Evolutionary conservation across 768 basidiomycete genomes (phyloP).

Genomic region (Cubamyces lactineus): DNA sequence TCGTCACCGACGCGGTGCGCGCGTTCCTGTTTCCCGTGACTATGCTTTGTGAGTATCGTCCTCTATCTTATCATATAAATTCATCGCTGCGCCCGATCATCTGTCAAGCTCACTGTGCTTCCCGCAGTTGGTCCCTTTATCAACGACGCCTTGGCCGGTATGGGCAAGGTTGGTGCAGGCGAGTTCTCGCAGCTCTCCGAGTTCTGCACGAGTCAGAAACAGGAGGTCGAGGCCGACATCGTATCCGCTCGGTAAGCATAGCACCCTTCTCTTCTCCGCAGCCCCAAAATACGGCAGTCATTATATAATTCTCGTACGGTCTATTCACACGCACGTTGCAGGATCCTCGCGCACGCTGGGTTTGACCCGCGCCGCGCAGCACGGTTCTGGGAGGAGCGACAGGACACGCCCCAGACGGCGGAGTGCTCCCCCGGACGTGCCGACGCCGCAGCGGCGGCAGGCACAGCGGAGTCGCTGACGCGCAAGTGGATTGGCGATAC

Average conservation of each 20-base stretch:
- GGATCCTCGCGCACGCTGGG: slow-evolving; percentile 90
- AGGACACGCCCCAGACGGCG: slow-evolving; percentile 38
- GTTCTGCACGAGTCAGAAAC: slow-evolving; percentile 75
- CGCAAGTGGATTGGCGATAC: slow-evolving; percentile 46
- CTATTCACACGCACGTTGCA: slow-evolving; percentile 32
- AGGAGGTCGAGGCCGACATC: slow-evolving; percentile 93
- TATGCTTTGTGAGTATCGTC: slow-evolving; percentile 55
- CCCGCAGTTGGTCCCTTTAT: slow-evolving; percentile 83
- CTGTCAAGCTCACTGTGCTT: slow-evolving; percentile 28
- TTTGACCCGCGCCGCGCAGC: slow-evolving; percentile 86
- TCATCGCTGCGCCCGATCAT: slow-evolving; percentile 33
- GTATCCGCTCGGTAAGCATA: slow-evolving; percentile 76
- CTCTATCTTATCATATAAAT: slow-evolving; percentile 31
- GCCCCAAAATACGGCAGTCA: too few species aligned
- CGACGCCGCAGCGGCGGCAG: slow-evolving; percentile 18
- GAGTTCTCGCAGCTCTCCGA: slow-evolving; percentile 74
- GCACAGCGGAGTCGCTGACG: slow-evolving; percentile 16
- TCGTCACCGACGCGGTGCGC: slow-evolving; percentile 74
- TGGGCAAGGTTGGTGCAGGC: slow-evolving; percentile 76
- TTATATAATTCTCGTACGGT: not conserved
- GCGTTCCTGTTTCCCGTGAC: slow-evolving; percentile 87
- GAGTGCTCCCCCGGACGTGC: slow-evolving; percentile 48
- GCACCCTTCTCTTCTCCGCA: slow-evolving; percentile 1
- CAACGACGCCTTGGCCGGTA: slow-evolving; percentile 86
- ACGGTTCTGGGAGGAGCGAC: slow-evolving; percentile 77